Percentiles rank a stretch among this genome's conserved stretches.
Evolutionary conservation across 2,329 filamentous ascomycete genomes (phyloP).

Genomic region (Epichloe gansuensis): DNA sequence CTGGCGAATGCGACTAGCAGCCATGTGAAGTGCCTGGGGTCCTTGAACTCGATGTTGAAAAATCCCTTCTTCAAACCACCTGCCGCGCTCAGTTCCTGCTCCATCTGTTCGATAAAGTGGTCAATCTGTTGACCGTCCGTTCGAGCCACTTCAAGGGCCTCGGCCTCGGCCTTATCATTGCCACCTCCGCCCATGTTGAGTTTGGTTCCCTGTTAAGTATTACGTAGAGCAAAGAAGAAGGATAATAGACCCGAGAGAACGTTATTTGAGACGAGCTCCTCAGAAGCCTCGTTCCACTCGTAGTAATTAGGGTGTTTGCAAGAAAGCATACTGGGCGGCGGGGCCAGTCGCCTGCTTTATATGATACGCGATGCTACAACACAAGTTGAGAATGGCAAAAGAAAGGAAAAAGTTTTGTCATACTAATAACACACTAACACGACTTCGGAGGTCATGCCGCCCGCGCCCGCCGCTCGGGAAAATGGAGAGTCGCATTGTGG

Average conservation of each 20-base stretch:
- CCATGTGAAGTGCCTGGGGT: conserved; percentile 55
- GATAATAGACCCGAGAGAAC: neutral
- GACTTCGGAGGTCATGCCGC: neutral
- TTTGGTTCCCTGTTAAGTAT: neutral
- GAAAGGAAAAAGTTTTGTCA: neutral
- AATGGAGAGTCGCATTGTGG: conserved; percentile 1
- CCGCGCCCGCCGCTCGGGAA: neutral
- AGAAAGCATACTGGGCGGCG: neutral
- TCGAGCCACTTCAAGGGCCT: conserved; percentile 25
- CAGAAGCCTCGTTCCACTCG: neutral
- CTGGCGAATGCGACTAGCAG: conserved; percentile 59
- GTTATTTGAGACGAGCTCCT: neutral
- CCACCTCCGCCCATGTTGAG: conserved; percentile 3
- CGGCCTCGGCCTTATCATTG: conserved; percentile 18
- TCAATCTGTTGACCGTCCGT: conserved; percentile 24
- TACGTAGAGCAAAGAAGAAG: neutral
- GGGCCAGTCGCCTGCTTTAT: neutral
- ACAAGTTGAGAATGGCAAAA: neutral
- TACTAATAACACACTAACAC: neutral
- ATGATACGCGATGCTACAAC: neutral
- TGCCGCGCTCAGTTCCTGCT: conserved; percentile 24
- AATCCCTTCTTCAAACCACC: conserved; percentile 25
- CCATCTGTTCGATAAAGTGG: conserved; percentile 28
- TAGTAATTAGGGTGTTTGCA: neutral
- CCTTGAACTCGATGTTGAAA: conserved; percentile 46